Percentiles rank a stretch among this genome's conserved stretches.
These are phyloP conservation scores for Dryas integrifolia DNA, from an alignment of 331 rosid species.

Conservation along the genomic window DNA sequence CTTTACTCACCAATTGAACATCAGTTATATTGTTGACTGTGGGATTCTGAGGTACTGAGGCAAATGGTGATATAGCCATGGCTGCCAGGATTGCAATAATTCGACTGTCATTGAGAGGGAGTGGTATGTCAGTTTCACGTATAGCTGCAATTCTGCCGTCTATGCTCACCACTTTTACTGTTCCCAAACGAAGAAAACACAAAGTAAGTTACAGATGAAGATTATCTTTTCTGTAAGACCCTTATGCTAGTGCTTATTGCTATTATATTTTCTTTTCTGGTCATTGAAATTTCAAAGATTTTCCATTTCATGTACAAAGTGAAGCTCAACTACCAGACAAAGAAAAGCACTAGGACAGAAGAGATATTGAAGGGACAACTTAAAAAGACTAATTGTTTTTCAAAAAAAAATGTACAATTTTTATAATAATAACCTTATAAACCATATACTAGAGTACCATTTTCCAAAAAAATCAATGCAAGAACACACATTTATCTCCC, in stretches of 20 bases:
- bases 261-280: no score
- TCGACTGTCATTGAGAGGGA: conserved; percentile 26
- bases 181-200: conserved; percentile 5
- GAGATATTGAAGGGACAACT: neutral
- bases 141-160: conserved; percentile 39
- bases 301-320: neutral
- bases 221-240: neutral
- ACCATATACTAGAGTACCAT: neutral
- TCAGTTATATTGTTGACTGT: conserved; percentile 16
- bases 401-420: neutral
- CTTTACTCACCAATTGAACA: neutral
- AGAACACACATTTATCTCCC: neutral
- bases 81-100: conserved; percentile 43
- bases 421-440: neutral
- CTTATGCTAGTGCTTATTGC: neutral
- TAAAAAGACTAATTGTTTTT: neutral
- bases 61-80: conserved; percentile 32
- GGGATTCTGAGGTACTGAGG: conserved; percentile 37
- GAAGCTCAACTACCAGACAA: neutral
- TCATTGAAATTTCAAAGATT: neutral
- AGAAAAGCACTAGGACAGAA: neutral
- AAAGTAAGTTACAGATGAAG: neutral
- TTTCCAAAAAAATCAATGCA: neutral
- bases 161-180: conserved; percentile 41
- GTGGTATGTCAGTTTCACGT: conserved; percentile 20